Evolutionary conservation across 2,329 filamentous ascomycete species (phyloP).

Genomic region (Beauveria varroae): DNA sequence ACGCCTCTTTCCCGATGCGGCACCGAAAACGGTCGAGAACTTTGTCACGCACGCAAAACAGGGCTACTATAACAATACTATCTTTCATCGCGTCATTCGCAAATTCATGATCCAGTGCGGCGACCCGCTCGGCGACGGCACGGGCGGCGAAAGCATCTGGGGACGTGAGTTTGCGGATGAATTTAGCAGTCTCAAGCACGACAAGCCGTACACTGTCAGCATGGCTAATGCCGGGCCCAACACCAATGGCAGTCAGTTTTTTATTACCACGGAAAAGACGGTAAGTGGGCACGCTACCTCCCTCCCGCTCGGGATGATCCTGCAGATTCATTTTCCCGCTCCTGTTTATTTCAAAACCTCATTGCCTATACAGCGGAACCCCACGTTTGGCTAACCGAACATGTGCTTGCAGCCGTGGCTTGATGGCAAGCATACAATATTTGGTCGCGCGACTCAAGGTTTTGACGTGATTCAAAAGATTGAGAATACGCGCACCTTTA

Average conservation of each 20-base stretch:
- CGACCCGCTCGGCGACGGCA: conserved; percentile 85
- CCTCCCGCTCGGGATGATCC: conserved; percentile 2
- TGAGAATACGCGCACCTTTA: conserved; percentile 78
- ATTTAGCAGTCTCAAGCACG: conserved; percentile 83
- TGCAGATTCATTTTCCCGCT: conserved; percentile 5
- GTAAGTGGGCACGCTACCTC: conserved; percentile 38
- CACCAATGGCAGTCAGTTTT: conserved; percentile 95
- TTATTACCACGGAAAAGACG: conserved; percentile 96
- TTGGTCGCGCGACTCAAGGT: conserved; percentile 82
- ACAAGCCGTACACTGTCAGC: conserved; percentile 91
- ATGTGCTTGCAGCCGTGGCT: conserved; percentile 62
- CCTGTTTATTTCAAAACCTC: not conserved
- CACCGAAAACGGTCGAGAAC: conserved; percentile 93
- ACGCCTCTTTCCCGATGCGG: conserved; percentile 84
- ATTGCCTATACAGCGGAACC: conserved; percentile 7
- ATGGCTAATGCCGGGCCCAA: conserved; percentile 97
- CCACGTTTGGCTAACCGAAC: conserved; percentile 17
- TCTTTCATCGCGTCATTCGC: conserved; percentile 93
- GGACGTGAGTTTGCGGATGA: conserved; percentile 94
- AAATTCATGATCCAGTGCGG: conserved; percentile 99
- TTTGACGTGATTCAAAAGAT: conserved; percentile 94
- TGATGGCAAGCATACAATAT: conserved; percentile 93
- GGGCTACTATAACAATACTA: conserved; percentile 95
- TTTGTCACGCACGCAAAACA: conserved; percentile 86
- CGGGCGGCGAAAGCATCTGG: conserved; percentile 85